Evolutionary conservation across 1,139 yeast genomes (phyloP), one percentile per base, ranked within the genome.

Genomic region (Trichomonascaceae sp.): DNA sequence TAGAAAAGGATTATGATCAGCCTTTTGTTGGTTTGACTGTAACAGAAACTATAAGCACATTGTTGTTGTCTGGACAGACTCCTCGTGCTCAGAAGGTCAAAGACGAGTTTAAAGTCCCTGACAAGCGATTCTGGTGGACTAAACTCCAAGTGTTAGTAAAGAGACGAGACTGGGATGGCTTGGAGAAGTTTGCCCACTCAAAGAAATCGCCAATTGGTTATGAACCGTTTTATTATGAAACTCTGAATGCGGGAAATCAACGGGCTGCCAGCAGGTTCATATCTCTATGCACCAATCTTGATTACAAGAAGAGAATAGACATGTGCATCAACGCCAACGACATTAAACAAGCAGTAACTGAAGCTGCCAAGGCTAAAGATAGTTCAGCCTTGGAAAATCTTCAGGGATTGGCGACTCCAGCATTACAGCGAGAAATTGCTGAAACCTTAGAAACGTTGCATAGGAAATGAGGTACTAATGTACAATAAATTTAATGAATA

Each of bases 151-250:
- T 80, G 0, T 75, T 82, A 52, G 74, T 83, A 0, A 70, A 75
- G 13, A 64, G 75, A 1, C 74, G 79, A 7, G 83, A 84, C 51
- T 87, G 86, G 74, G 87, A 83, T 30, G 83, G 81, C 50, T 68
- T 91, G 41, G 80, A 71, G 58, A 70, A 74, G 43, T 75, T 80
- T 63, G 74, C 79, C 0, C 69, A 66, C 1, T 67, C 77, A 9
- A 75, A 77, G 54, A 83, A 80, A 61, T 79, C 95, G 0, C 89
- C 91, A 0, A 85, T 89, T 54, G 95, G 95, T 0, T 86, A 84
- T 60, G 78, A 77, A 58, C 82, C 85, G 1, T 83, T 89, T 60
- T 85, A 77, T 50, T 74, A 78, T 12, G 76, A 79, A 41, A 77
- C 82, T 36, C 61, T 82, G 47, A 74, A 74, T 30, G 73, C 78